Conservation (phyloP, 306 rosid species). For the Pyrus betulifolia region DNA sequence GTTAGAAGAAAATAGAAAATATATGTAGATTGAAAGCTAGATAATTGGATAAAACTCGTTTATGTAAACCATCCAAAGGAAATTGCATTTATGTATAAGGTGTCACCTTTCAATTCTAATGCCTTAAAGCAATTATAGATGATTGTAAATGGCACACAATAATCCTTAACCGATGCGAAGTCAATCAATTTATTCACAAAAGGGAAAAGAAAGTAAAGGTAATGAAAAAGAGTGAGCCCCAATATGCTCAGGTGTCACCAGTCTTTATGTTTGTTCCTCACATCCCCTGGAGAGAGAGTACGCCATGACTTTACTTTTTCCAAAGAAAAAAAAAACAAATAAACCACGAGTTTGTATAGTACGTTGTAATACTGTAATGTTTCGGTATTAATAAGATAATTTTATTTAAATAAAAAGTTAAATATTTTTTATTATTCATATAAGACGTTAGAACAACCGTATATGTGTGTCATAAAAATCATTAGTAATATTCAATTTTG, state of each 20-base stretch:
- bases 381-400: too few relatives aligned
- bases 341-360: neutral
- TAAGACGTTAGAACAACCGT: too few relatives aligned
- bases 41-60: neutral
- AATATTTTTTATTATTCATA: too few relatives aligned
- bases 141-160: neutral
- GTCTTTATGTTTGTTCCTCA: neutral
- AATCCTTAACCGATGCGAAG: neutral
- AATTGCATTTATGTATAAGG: neutral
- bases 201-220: neutral
- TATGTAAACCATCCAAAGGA: too few relatives aligned
- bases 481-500: too few relatives aligned
- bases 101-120: neutral
- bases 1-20: too few relatives aligned
- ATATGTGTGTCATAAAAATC: too few relatives aligned
- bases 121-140: neutral
- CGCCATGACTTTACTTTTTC: neutral
- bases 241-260: neutral
- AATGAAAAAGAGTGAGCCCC: neutral
- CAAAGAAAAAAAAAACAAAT: constrained; percentile 3
- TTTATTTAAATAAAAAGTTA: too few relatives aligned
- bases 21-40: neutral
- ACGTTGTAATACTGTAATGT: too few relatives aligned
- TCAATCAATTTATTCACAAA: neutral
- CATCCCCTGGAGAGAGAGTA: neutral